Base-by-base conservation (phyloP, 345 rosid genomes). In the Camelina hispida region DNA sequence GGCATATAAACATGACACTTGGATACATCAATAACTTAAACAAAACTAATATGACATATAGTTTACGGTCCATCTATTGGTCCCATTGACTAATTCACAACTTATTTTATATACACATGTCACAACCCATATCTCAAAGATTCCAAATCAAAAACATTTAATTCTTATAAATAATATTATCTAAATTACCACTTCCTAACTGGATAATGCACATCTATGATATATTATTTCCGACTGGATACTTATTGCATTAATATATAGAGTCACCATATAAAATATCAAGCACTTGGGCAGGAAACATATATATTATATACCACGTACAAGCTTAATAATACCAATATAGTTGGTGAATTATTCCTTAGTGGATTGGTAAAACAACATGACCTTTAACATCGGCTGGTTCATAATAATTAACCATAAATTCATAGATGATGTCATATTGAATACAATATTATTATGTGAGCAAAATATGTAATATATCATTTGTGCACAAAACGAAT, bases 201-300 rank as follows among this genome's bases (percentile, higher is more conserved):
- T 50, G 68, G 72, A 77, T 64, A 64, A 77, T 57, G 47, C 65
- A 53, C 20, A 61, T 60, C n/a, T 74, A 50, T 28, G n/a, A 30
- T 59, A 20, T 68, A 20, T 68, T 50, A 62, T 52, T 67, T 75
- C 17, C 38, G 38, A 67, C 46, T 28, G 79, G 73, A 68, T 66
- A 23, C 46, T 6, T 44, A 58, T 20, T 20, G 15, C 46, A 44
- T 54, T 54, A 52, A 54, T 23, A 57, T 54, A 16, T 13, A 56
- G 3, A 23, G 47, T 6, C 44, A 40, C 30, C 30, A 28, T 53
- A 16, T 0, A 42, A 28, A 44, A 35, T 63, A 30, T 44, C 40
- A 44, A 56, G 34, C 50, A 52, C 30, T 68, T 43, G 56, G 56
- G 3, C 9, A 53, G n/a, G n/a, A 15, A 34, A 2, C 2, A 34